phyloP scores from a whole-genome alignment of 345 rosid species.

The Salix purpurea region DNA sequence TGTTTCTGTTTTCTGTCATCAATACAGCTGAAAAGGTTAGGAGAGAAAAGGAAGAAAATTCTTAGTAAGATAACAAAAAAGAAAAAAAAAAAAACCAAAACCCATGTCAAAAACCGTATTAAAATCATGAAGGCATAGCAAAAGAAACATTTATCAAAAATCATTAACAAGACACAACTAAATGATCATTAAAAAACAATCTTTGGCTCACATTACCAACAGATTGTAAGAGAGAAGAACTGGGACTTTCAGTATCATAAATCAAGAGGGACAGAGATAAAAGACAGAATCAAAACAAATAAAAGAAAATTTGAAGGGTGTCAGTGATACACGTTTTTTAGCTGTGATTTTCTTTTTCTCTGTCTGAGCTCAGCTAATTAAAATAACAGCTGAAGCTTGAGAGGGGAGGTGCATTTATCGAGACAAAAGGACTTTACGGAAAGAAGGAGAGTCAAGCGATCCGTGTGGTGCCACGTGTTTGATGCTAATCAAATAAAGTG shows the following conservation, averaged over 20 bases:
- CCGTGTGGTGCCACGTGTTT: constrained; percentile 43
- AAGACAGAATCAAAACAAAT: background rate
- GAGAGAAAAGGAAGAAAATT: background rate
- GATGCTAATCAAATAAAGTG: background rate
- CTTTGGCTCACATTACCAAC: background rate
- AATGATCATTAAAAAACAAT: background rate
- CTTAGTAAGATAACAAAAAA: background rate
- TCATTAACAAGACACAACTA: background rate
- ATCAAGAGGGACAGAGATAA: background rate
- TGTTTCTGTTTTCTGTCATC: constrained; percentile 34
- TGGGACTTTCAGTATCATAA: background rate
- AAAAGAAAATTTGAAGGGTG: background rate
- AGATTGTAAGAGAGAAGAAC: background rate
- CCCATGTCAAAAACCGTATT: constrained; percentile 10
- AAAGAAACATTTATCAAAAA: background rate
- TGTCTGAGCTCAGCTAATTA: background rate
- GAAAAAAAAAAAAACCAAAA: background rate
- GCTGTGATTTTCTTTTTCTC: background rate
- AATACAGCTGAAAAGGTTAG: background rate
- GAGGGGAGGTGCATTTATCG: background rate
- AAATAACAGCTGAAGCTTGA: too few relatives aligned
- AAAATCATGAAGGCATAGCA: background rate
- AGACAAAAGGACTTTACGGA: background rate
- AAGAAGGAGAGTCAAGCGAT: constrained; percentile 25
- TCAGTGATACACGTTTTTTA: background rate